These are phyloP conservation scores for Clitoria ternatea DNA, from an alignment of 306 rosid genomes.

Conservation along the genomic window DNA sequence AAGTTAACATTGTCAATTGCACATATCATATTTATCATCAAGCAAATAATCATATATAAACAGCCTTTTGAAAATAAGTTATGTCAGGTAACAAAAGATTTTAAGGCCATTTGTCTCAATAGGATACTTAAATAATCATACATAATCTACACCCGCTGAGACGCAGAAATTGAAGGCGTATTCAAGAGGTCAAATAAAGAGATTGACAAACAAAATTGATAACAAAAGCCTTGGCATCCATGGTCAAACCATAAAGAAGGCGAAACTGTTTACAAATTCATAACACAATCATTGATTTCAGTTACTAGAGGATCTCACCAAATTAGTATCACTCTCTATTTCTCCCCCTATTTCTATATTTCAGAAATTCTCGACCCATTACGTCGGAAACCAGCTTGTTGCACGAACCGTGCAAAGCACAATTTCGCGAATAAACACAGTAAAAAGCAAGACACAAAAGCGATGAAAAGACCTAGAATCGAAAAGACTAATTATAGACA, in stretches of 20 bases:
- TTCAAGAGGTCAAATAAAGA: constrained; percentile 1
- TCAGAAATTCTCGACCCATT: constrained; percentile 3
- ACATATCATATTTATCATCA: not conserved
- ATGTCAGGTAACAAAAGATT: not conserved
- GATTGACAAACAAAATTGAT: not conserved
- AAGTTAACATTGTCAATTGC: not conserved
- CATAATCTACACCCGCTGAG: not conserved
- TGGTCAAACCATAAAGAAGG: not conserved
- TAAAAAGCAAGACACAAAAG: not conserved
- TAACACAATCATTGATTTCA: not conserved
- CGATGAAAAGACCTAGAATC: not conserved
- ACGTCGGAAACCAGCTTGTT: not conserved
- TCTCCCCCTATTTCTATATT: not conserved
- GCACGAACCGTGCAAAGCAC: constrained; percentile 15
- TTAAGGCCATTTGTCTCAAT: not conserved
- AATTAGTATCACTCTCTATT: not conserved
- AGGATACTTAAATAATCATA: not conserved
- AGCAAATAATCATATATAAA: not conserved
- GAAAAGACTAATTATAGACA: not conserved
- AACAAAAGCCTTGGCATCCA: not conserved
- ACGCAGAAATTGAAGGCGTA: not conserved
- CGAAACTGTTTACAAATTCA: not conserved
- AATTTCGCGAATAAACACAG: not conserved
- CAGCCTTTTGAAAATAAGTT: constrained; percentile 8
- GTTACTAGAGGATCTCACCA: not conserved